These are phyloP conservation scores for Hymenoscyphus linearis DNA, from an alignment of 2,329 filamentous ascomycete species.

Conservation along the genomic window DNA sequence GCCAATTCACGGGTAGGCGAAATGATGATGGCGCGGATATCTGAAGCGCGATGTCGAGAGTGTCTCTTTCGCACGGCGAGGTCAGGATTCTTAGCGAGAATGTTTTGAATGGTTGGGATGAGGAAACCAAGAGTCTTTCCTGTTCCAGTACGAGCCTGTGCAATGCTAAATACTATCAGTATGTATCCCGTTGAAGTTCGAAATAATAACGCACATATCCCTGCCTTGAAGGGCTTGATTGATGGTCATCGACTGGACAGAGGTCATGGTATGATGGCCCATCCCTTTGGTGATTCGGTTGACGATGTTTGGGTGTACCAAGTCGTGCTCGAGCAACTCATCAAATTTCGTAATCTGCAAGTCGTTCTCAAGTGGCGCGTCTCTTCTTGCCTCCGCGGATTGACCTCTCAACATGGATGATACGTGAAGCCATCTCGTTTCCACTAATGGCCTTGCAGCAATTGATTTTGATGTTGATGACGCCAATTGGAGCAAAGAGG, in stretches of 20 bases:
- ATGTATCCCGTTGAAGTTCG: neutral
- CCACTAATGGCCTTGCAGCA: conserved; percentile 13
- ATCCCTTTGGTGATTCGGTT: conserved; percentile 62
- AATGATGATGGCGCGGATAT: conserved; percentile 66
- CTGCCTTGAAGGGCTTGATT: conserved; percentile 65
- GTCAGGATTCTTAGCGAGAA: conserved; percentile 56
- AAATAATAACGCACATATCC: conserved; percentile 30
- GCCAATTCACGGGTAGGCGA: conserved; percentile 80
- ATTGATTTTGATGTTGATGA: conserved; percentile 4
- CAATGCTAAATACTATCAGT: conserved; percentile 53
- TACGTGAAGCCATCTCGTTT: conserved; percentile 28
- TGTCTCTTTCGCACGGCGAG: conserved; percentile 42
- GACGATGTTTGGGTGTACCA: conserved; percentile 31
- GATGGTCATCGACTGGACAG: conserved; percentile 83
- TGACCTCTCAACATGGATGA: conserved; percentile 21
- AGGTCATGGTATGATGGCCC: conserved; percentile 80
- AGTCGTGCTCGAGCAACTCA: conserved; percentile 26
- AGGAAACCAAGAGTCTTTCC: conserved; percentile 96
- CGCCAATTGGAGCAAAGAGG: conserved; percentile 22
- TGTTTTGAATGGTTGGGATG: conserved; percentile 75
- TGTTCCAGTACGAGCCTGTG: conserved; percentile 94
- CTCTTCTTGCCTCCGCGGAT: conserved; percentile 9
- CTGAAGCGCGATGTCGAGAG: conserved; percentile 42
- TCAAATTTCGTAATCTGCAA: conserved; percentile 28
- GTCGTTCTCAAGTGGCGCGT: conserved; percentile 1